Base-by-base conservation (phyloP, 2,329 filamentous ascomycete species). In the Pestalotiopsis sp. region DNA sequence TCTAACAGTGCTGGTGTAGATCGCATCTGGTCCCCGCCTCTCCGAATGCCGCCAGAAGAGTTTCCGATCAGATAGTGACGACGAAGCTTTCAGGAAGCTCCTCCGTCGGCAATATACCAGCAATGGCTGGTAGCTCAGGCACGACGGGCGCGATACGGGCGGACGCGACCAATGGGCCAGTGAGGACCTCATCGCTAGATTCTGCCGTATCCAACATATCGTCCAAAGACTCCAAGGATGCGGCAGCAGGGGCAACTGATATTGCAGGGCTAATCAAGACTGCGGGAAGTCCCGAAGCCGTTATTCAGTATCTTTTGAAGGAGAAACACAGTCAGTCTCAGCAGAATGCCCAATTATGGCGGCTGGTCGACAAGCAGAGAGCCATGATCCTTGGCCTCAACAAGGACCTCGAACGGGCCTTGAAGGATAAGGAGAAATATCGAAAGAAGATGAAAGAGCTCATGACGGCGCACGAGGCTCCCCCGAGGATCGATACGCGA, bases 351-450 rank as follows among this genome's bases (percentile, higher is more conserved):
- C 95, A 99, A 79, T 83, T 99, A 75, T 99, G 96, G 96, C 91
- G 94, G 64, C 83, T 99, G 61, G 94, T 99, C 64, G 95, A 98
- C 79, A 98, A 99, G 83, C 96, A 99, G 80, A 88, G 95, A 71
- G 90, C 94, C 17, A 95, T 99, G 90, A 94, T 99, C 67, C 81
- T 97, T 23, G 95, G 95, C 7, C 85, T 99, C 71, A 98, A 98
- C 77, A 97, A 96, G 79, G 96, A 99, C 78, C 84, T 99, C 13
- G 95, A 98, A 80, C 90, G 93, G 66, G 91, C 95, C 1, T 81
- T 97, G 72, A 97, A 97, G 78, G 96, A 98, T 74, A 98, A 98
- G 81, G 95, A 98, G 73, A 92, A 92, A 74, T 98, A 98, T 78
- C 90, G 93, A 75, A 95, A 92, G 80, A 97, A 96, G 80, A 79